These are phyloP conservation scores for Pythium phragmitis DNA, from an alignment of 352 stramenopile genomes.

Conservation along the genomic window DNA sequence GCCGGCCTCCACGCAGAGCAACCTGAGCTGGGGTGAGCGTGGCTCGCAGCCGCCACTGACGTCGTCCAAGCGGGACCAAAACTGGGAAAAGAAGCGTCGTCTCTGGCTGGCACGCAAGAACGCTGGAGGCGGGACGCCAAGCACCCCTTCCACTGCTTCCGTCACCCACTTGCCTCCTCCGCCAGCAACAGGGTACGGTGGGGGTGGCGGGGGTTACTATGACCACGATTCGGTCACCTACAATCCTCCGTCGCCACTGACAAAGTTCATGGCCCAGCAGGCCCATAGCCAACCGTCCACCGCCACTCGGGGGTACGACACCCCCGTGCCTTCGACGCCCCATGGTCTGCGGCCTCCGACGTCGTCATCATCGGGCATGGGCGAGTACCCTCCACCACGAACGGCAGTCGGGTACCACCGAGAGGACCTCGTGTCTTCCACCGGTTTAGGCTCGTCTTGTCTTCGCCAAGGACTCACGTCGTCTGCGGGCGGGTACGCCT, in stretches of 20 bases:
- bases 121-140: conserved; percentile 7
- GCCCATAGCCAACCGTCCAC: conserved; percentile 16
- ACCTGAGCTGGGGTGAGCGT: conserved; percentile 37
- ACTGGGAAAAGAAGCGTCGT: conserved; percentile 76
- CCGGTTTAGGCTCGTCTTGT: not conserved
- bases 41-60: conserved; percentile 63
- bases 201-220: not conserved
- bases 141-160: not conserved
- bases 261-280: conserved; percentile 76
- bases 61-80: conserved; percentile 76
- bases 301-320: not conserved
- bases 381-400: conserved; percentile 7
- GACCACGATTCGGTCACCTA: conserved; percentile 14
- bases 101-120: conserved; percentile 67
- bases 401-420: conserved; percentile 12
- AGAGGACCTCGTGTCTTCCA: conserved; percentile 6
- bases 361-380: conserved; percentile 4
- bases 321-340: not conserved
- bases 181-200: conserved; percentile 12
- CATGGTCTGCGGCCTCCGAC: not conserved
- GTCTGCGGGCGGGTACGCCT: conserved; percentile 1
- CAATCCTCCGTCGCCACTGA: conserved; percentile 57
- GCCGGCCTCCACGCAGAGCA: conserved; percentile 28
- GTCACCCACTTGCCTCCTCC: conserved; percentile 11
- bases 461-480: conserved; percentile 12